Base-by-base conservation (phyloP, 441 rosid species). In the Jatropha podagrica region DNA sequence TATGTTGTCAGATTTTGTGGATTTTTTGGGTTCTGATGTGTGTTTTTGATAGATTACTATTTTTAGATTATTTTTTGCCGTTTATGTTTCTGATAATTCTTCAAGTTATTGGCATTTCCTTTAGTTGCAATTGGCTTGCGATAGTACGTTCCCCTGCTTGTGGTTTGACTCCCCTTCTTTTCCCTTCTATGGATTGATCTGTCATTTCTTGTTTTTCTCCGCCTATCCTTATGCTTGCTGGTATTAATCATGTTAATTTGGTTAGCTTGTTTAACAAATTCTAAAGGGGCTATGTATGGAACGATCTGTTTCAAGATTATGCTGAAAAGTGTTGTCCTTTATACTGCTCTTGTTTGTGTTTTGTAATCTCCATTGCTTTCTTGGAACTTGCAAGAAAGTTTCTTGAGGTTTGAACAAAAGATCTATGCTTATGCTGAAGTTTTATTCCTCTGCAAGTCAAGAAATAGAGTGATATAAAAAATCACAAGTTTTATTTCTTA, bases 51-150 rank as follows among this genome's bases (percentile, higher is more conserved):
- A 44, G 62, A 32, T 32, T 32, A 1, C 32, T 32, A 32, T 32
- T 32, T 32, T 1, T 32, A 27, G 32, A 42, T 44, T 69, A 55
- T 66, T 69, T 69, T 72, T 40, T 52, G 38, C 14, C 14, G 27
- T 71, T 77, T 41, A 11, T 49, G 27, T 8, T 27, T 76, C 46
- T 76, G 59, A 18, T 44, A 64, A 32, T 62, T 73, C 4, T 72
- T 56, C 58, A 15, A 58, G 27, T n/a, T 20, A 58, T 10, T 56
- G 7, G 40, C 37, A 51, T 77, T 38, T 32, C 32, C 3, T 56
- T 42, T 38, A 48, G 67, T 27, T 14, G 60, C 69, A 32, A 32
- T 0, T 18, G 2, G 55, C 10, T 56, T 44, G 27, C 3, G 20
- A 41, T 46, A 27, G 18, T 46, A 26, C 23, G 55, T 44, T 27